phyloP scores from a whole-genome alignment of 768 basidiomycete genomes.

The Serendipita vermifera region DNA sequence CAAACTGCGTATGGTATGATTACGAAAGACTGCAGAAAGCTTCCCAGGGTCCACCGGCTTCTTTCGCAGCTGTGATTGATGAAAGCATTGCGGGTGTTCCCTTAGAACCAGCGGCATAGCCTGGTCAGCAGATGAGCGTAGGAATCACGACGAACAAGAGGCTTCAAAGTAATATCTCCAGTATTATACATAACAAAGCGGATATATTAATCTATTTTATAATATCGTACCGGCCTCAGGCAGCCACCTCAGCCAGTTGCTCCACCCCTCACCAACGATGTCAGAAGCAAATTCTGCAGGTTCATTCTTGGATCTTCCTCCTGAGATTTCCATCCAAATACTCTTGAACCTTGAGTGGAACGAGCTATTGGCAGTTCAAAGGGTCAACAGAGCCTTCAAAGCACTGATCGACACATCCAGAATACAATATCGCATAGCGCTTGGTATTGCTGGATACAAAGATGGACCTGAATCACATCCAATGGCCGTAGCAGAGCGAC shows the following conservation, averaged over 20 bases:
- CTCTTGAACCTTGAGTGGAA: not conserved
- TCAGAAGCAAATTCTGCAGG: not conserved
- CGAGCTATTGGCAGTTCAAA: not conserved
- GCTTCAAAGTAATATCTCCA: too few relatives aligned
- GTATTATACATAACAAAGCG: too few relatives aligned
- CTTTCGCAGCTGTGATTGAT: not conserved
- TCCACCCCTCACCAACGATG: too few relatives aligned
- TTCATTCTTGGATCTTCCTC: too few relatives aligned
- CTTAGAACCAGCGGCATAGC: too few relatives aligned
- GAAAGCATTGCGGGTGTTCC: not conserved
- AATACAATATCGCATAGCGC: not conserved
- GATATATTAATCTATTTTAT: too few relatives aligned
- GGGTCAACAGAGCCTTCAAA: not conserved
- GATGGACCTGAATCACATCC: not conserved
- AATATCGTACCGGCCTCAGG: too few relatives aligned
- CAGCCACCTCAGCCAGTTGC: too few relatives aligned
- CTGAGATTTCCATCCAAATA: not conserved
- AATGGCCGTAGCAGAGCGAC: not conserved
- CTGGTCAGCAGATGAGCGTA: too few relatives aligned
- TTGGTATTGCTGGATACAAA: not conserved
- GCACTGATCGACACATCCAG: not conserved
- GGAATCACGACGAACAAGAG: not conserved
- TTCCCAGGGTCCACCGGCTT: not conserved
- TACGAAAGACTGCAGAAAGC: slow-evolving; percentile 49
- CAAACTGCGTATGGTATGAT: slow-evolving; percentile 28